These are phyloP conservation scores for Xylaria bambusicola DNA, from an alignment of 495 filamentous ascomycete genomes.

Conservation along the genomic window DNA sequence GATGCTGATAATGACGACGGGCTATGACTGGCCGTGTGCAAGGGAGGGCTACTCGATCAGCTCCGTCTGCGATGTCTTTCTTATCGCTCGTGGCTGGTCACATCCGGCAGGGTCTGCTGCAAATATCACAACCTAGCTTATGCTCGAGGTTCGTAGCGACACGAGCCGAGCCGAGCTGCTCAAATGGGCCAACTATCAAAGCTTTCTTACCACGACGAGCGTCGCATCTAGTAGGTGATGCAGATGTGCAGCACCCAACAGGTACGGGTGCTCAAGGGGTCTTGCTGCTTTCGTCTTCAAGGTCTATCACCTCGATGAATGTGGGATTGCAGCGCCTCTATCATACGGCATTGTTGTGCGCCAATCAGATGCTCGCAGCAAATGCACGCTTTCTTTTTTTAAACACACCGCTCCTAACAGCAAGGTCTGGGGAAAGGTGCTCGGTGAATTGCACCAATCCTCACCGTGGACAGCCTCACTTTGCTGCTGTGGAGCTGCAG, in stretches of 20 bases:
- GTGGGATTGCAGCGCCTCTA: constrained; percentile 5
- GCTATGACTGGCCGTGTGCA: not conserved
- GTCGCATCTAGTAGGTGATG: not conserved
- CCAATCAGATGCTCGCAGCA: constrained; percentile 3
- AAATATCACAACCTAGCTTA: not conserved
- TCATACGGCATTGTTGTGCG: not conserved
- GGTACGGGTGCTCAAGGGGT: not conserved
- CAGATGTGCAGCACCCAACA: not conserved
- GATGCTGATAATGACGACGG: not conserved
- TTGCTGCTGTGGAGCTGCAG: constrained; percentile 4
- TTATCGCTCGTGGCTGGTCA: not conserved
- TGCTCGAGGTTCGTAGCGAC: not conserved
- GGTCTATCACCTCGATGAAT: not conserved
- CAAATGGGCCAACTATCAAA: not conserved
- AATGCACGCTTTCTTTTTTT: constrained; percentile 8
- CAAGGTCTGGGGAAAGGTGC: constrained; percentile 11
- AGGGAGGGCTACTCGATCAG: not conserved
- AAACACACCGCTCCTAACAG: constrained; percentile 11
- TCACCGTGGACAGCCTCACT: constrained; percentile 16
- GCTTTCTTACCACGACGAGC: not conserved
- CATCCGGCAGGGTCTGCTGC: not conserved
- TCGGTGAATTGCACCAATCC: constrained; percentile 19
- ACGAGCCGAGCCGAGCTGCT: constrained; percentile 5
- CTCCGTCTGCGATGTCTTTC: not conserved
- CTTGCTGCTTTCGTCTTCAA: constrained; percentile 3